Base-by-base conservation (phyloP, 116 monocot genomes). In the Dioscorea cayenensis region DNA sequence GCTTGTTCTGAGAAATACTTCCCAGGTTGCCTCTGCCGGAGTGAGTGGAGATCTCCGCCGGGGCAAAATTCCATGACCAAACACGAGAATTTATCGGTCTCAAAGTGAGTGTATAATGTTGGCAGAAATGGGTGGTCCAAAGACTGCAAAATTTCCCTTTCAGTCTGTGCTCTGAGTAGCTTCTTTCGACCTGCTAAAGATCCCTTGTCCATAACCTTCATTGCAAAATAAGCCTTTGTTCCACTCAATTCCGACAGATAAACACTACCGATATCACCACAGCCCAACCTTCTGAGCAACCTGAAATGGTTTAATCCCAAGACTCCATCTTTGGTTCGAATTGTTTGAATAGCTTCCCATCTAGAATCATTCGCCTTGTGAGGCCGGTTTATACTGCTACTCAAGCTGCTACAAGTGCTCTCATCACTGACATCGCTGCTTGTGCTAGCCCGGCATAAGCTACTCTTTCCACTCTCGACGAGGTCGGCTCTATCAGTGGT, bases 61-160 rank as follows among this genome's bases (percentile, higher is more conserved):
- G 87, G 87, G 60, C 86, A 86, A 58, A 77, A 86, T 72, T 86
- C 86, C 86, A 86, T 86, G 3, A 86, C 86, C 77, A 86, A 69
- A 65, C 86, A 86, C 9, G 83, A 86, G 65, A 82, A 86, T 60
- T 82, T 86, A 63, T 83, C 86, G 35, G 86, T 86, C 66, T 86
- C 86, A 67, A 83, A 86, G 68, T 86, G 80, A 0, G 83, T 74
- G 61, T 86, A 86, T 7, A 86, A 32, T 18, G 83, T 83, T 3
- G 86, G 86, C 32, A 86, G 82, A 65, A 86, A 86, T 14, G 86
- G 86, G 65, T 86, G 86, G 28, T 86, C 86, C 63, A 86, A 65
- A 7, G 52, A 77, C 69, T 83, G 83, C 68, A 86, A 68, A 51
- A 86, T 86, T 60, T 86, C 86, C 60, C 81, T 79, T 69, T 87